Evolutionary conservation across 768 basidiomycete genomes (phyloP).

Genomic region (Serendipita sp.): DNA sequence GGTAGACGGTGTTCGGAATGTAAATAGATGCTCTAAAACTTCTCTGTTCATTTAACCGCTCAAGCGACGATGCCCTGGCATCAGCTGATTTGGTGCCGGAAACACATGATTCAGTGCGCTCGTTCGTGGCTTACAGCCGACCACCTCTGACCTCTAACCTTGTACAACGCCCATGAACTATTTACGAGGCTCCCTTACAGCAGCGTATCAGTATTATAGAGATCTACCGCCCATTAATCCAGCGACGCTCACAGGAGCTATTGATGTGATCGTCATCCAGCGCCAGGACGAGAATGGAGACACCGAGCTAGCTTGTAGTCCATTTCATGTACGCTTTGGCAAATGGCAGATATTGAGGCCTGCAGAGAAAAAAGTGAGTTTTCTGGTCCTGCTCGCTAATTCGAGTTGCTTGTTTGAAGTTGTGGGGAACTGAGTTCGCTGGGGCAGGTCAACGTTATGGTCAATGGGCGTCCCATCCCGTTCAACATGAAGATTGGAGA

Average conservation of each 20-base stretch:
- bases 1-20: too few species aligned
- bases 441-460: conserved; percentile 64
- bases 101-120: not conserved
- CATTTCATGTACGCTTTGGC: conserved; percentile 95
- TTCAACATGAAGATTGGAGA: conserved; percentile 98
- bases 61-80: too few species aligned
- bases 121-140: not conserved
- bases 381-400: not conserved
- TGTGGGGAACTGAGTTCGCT: not conserved
- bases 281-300: conserved; percentile 47
- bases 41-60: too few species aligned
- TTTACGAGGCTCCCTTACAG: conserved; percentile 68
- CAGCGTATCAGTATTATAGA: conserved; percentile 80
- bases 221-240: conserved; percentile 80
- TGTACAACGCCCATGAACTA: conserved; percentile 49
- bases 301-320: conserved; percentile 69
- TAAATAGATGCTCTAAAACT: too few species aligned
- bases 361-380: conserved; percentile 72
- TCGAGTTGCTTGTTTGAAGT: not conserved
- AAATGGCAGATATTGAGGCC: conserved; percentile 92
- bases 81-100: too few species aligned
- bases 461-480: conserved; percentile 75
- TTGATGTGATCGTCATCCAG: conserved; percentile 94
- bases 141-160: not conserved
- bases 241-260: conserved; percentile 90